Percentiles rank a stretch among this genome's conserved stretches.
Conservation (phyloP, 768 basidiomycete species). For the Tulasnella sp. region DNA sequence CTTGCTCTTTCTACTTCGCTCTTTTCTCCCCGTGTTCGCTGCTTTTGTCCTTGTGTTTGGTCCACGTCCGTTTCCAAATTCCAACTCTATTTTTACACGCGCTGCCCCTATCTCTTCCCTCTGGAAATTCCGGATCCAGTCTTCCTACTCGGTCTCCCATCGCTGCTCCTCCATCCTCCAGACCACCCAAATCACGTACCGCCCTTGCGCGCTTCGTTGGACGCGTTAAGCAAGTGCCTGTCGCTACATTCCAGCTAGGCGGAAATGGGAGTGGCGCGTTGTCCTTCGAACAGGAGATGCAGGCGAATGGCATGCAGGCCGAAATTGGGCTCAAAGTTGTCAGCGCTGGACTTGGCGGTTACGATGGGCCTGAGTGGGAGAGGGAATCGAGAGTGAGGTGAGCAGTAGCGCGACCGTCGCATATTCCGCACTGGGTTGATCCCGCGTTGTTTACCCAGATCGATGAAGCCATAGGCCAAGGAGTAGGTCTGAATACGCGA, state of each 20-base stretch:
- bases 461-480: constrained; percentile 61
- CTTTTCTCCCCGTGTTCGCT: no score
- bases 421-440: not conserved
- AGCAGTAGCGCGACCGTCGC: constrained; percentile 28
- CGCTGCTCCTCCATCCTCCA: constrained; percentile 56
- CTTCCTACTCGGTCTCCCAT: constrained; percentile 56
- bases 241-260: constrained; percentile 31
- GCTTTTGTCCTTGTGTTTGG: no score
- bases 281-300: constrained; percentile 35
- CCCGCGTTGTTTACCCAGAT: constrained; percentile 32
- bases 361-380: constrained; percentile 35
- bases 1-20: no score
- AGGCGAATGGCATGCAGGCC: constrained; percentile 60
- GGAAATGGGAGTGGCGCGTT: not conserved
- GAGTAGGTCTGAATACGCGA: constrained; percentile 35
- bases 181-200: constrained; percentile 47
- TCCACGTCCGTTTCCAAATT: no score
- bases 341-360: constrained; percentile 37
- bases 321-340: constrained; percentile 59
- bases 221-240: constrained; percentile 52
- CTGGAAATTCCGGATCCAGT: constrained; percentile 35
- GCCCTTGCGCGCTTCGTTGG: constrained; percentile 51
- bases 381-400: constrained; percentile 50
- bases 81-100: no score
- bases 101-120: not conserved